Evolutionary conservation across 768 basidiomycete species (phyloP).

Genomic region (Auriscalpium microsporum): DNA sequence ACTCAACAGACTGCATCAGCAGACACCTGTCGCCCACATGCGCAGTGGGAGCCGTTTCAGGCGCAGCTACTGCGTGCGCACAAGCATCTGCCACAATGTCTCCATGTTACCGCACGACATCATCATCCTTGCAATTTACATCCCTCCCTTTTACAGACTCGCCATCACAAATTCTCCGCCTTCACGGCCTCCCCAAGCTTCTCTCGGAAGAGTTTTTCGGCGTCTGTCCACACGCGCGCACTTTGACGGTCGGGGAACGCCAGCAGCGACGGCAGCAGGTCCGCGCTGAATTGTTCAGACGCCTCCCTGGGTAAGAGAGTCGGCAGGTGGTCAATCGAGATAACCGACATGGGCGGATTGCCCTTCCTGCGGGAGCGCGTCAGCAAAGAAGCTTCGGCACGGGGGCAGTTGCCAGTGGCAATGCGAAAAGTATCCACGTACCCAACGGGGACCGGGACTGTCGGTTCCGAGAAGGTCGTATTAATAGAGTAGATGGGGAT

Average conservation of each 20-base stretch:
- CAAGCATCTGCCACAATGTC: background rate
- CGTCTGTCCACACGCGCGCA: constrained; percentile 81
- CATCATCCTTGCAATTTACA: background rate
- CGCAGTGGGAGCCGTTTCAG: no score
- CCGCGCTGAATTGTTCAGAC: constrained; percentile 89
- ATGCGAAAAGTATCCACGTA: constrained; percentile 31
- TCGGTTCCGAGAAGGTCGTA: constrained; percentile 89
- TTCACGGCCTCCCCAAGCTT: constrained; percentile 48
- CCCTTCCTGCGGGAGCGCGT: constrained; percentile 35
- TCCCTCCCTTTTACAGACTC: background rate
- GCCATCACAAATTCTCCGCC: constrained; percentile 18
- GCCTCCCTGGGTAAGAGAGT: constrained; percentile 93
- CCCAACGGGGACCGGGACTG: constrained; percentile 78
- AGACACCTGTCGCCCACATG: no score
- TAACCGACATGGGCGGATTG: constrained; percentile 68
- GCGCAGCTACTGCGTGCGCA: no score
- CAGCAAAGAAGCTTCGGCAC: constrained; percentile 1
- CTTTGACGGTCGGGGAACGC: constrained; percentile 58
- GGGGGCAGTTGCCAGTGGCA: background rate
- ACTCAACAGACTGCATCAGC: no score
- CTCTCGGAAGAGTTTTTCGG: constrained; percentile 72
- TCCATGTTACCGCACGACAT: background rate
- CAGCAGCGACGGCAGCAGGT: constrained; percentile 78
- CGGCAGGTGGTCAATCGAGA: constrained; percentile 96
- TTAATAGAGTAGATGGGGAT: constrained; percentile 92